Evolutionary conservation across 306 rosid genomes (phyloP), one percentile per base, ranked within the genome.

Genomic region (Lotus japonicus): DNA sequence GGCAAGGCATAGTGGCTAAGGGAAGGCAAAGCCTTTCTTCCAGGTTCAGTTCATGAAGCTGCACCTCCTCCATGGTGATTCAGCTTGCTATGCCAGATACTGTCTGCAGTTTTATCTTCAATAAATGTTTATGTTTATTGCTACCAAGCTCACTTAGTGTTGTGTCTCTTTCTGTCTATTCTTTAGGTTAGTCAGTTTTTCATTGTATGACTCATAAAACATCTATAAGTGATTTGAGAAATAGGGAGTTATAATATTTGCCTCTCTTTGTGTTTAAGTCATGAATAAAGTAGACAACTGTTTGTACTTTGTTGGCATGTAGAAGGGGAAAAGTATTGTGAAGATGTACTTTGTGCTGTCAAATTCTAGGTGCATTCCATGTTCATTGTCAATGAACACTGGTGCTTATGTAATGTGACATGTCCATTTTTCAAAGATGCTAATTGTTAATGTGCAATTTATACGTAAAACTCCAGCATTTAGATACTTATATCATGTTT

Each of bases 11-110:
- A 45, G 41, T 78, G 89, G 92, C 96, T 84, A 57, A 84, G 87
- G 92, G 96, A 72, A 86, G 92, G 96, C 84, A 36, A 86, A 70
- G 92, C 90, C 96, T 86, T 86, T 89, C 92, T 86, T 84, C 92
- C 92, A 66, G 89, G 49, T 86, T 70, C 68, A 14, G 48, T 56
- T 76, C 73, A 50, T 10, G 59, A 39, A 18, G 53, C 64, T 81
- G 70, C 51, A 26, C 51, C 75, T 49, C 38, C 55, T 49, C 38
- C 55, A 49, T 39, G 64, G 46, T 59, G 12, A 18, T 44, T 67
- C 38, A 58, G 66, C 36, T 31, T 5, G 7, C 36, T 31, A 31
- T 31, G 36, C 36, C 17, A 55, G 54, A 42, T 15, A 17, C 62
- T 19, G 46, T 71, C 18, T 49, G 65, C 78, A 78, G 54, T 72